Conservation (phyloP, 164 flowering plant species). For the Vitis labrusca region DNA sequence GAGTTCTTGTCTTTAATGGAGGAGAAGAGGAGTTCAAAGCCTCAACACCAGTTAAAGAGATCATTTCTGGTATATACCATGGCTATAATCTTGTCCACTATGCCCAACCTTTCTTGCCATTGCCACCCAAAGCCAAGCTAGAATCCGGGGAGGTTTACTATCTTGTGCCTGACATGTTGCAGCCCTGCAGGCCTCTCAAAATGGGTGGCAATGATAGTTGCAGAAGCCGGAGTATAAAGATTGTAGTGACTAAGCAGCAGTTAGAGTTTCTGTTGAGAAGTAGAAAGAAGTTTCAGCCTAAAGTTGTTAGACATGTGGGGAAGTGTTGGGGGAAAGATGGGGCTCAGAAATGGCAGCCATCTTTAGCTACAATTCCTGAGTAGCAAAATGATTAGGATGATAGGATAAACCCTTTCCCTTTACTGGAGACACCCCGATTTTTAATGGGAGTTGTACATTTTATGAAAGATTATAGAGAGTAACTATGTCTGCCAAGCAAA, state of each 20-base stretch:
- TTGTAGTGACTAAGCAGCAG: constrained; percentile 45
- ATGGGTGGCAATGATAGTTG: constrained; percentile 4
- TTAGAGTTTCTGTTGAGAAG: constrained; percentile 33
- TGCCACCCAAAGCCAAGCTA: constrained; percentile 24
- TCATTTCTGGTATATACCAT: constrained; percentile 27
- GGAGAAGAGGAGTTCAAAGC: constrained; percentile 35
- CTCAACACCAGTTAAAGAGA: constrained; percentile 25
- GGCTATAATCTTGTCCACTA: constrained; percentile 29
- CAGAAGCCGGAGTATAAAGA: constrained; percentile 27
- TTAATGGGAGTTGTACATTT: constrained; percentile 1
- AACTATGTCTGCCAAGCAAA: neutral
- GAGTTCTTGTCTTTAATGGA: constrained; percentile 24
- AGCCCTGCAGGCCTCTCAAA: constrained; percentile 15
- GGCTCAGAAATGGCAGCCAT: constrained; percentile 45
- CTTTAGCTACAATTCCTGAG: constrained; percentile 49
- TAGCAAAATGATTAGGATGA: constrained; percentile 12
- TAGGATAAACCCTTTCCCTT: neutral
- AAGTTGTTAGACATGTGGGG: neutral
- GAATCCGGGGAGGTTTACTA: constrained; percentile 26
- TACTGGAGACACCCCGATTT: neutral
- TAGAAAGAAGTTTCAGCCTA: constrained; percentile 18
- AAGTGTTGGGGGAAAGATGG: neutral
- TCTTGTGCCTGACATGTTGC: constrained; percentile 21
- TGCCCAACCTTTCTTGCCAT: constrained; percentile 21
- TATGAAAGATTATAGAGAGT: neutral